Base-by-base conservation (phyloP, 169 alveolate genomes). In the Plasmodium gonderi region DNA sequence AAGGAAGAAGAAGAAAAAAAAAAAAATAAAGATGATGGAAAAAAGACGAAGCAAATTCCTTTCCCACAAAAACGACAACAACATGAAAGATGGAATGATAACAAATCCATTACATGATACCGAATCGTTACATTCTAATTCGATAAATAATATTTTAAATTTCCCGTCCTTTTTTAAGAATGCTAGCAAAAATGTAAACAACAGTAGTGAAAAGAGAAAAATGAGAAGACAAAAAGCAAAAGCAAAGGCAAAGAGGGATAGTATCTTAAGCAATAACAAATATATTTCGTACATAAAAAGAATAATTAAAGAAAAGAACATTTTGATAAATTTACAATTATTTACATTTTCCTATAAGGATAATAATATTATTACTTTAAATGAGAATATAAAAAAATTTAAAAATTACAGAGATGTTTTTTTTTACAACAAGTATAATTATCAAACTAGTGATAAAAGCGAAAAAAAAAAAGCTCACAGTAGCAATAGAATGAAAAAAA, bases 371-470 rank as follows among this genome's bases (percentile, higher is more conserved):
- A 90, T 90, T 12, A 79, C 94, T 1, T 54, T 90, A 47, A 90
- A 90, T 49, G 94, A 90, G 5, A 90, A 90, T 29, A 90, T 90
- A n/a, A 90, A 77, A 51, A 90, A 78, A 38, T 90, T 90, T 90
- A 90, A 90, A 77, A 78, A 47, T 67, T 90, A 90, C 72, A 90
- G 94, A 67, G 94, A 90, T 40, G 94, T 90, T 36, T 90, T 90
- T 47, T 42, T 90, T n/a, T 65, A 67, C 44, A 90, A 36, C 29
- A 90, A 79, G 36, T 72, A 42, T 36, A 36, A 36, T 47, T 64
- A 40, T 49, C 79, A 36, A 45, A 78, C 23, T 20, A 65, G 47
- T 26, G 80, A 90, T 12, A 90, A 38, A 38, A 77, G 68, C n/a
- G n/a, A n/a, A 90, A 90, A 68, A 68, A 90, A 72, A 51, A 12